Evolutionary conservation across 805 yeast species (phyloP).

Genomic region (Sungouiozyma ichnusensis): DNA sequence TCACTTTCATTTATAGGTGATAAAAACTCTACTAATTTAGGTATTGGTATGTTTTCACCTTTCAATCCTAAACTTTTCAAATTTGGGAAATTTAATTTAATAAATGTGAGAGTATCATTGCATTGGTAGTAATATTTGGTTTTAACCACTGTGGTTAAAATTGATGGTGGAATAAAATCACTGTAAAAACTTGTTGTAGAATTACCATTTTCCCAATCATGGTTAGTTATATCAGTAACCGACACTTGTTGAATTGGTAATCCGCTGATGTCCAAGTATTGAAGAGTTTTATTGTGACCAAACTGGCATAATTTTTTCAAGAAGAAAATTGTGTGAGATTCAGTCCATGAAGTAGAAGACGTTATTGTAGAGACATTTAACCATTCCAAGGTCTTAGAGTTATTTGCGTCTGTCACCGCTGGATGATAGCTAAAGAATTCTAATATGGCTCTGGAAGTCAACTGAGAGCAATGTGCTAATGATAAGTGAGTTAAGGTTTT

Average conservation of each 20-base stretch:
- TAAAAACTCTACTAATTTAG: constrained; percentile 27
- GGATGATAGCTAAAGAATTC: constrained; percentile 67
- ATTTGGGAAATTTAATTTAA: constrained; percentile 31
- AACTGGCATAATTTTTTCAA: constrained; percentile 31
- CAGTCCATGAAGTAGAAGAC: constrained; percentile 47
- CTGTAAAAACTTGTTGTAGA: constrained; percentile 7
- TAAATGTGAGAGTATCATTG: constrained; percentile 28
- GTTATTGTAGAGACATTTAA: constrained; percentile 56
- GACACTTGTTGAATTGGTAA: constrained; percentile 38
- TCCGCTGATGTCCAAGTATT: constrained; percentile 54
- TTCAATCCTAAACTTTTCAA: constrained; percentile 30
- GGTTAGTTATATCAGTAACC: constrained; percentile 2
- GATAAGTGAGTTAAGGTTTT: constrained; percentile 68
- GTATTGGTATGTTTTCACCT: constrained; percentile 28
- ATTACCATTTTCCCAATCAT: not conserved
- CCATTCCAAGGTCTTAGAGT: constrained; percentile 46
- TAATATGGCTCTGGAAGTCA: constrained; percentile 62
- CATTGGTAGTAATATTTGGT: constrained; percentile 23
- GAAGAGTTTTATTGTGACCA: constrained; percentile 28
- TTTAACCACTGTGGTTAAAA: constrained; percentile 7
- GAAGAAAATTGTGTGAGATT: constrained; percentile 39
- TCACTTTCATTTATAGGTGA: constrained; percentile 19
- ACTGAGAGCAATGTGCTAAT: constrained; percentile 49
- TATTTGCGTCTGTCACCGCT: constrained; percentile 33
- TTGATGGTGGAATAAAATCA: constrained; percentile 6